Percentiles rank a stretch among this genome's conserved stretches.
Conservation (phyloP, 345 rosid species). For the Cardamine resedifolia region DNA sequence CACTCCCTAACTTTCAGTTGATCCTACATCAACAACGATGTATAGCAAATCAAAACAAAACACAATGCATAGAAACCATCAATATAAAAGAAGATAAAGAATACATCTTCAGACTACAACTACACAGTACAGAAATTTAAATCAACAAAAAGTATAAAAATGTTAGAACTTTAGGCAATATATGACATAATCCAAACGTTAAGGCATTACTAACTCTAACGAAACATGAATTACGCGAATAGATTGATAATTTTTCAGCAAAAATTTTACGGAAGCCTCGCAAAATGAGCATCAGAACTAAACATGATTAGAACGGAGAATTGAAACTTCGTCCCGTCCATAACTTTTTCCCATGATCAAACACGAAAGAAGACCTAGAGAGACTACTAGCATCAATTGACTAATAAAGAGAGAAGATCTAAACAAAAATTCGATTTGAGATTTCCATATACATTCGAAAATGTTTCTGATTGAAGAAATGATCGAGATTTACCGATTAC, state of each 20-base stretch:
- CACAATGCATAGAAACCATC: neutral
- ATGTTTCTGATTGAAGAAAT: neutral
- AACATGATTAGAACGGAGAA: neutral
- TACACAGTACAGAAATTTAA: neutral
- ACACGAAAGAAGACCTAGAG: constrained; percentile 16
- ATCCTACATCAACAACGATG: neutral
- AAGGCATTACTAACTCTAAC: neutral
- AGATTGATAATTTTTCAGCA: neutral
- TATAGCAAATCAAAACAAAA: neutral
- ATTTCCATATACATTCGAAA: neutral
- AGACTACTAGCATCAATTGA: neutral
- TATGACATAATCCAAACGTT: neutral
- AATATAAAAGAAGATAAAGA: neutral
- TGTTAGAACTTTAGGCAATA: neutral
- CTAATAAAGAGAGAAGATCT: neutral
- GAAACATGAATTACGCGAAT: neutral
- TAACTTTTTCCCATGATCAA: neutral
- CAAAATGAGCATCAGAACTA: neutral
- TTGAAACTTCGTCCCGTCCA: neutral
- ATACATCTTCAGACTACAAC: neutral
- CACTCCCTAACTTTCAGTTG: neutral
- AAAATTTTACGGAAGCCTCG: neutral
- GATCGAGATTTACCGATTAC: constrained; percentile 22
- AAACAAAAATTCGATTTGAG: neutral
- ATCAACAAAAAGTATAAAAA: neutral